Percentiles rank a stretch among this genome's conserved stretches.
Conservation (phyloP, 73 alveolate species). For the Uronychia setigera region DNA sequence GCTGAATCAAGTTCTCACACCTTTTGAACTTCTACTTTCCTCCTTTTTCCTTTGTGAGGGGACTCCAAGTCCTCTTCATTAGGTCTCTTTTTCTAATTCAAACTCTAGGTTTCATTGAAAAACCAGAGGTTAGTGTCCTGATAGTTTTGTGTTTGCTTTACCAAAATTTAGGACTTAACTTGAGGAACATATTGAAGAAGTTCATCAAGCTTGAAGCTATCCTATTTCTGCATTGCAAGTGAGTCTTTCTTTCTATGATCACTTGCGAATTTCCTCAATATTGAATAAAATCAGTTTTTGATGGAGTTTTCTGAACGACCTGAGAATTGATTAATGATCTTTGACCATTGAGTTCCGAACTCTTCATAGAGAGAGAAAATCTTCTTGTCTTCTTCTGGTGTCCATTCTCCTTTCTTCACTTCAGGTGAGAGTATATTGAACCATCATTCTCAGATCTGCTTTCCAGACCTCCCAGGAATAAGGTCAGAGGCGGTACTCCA, state of each 20-base stretch:
- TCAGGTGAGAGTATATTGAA: constrained; percentile 73
- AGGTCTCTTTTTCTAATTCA: too few species aligned
- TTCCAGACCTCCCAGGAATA: constrained; percentile 64
- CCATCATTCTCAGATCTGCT: constrained; percentile 52
- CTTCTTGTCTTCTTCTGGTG: constrained; percentile 83
- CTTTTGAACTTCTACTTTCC: too few species aligned
- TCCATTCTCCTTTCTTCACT: constrained; percentile 81
- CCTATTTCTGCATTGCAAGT: too few species aligned
- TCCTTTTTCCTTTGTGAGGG: too few species aligned
- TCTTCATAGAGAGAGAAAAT: constrained; percentile 72
- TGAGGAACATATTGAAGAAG: too few species aligned
- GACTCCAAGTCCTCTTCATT: too few species aligned
- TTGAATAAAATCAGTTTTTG: constrained; percentile 81
- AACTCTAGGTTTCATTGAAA: too few species aligned
- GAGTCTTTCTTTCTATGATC: constrained; percentile 4
- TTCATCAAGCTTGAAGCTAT: too few species aligned
- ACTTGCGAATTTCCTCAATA: constrained; percentile 60
- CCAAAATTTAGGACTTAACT: too few species aligned
- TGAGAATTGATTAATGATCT: constrained; percentile 72
- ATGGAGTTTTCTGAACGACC: constrained; percentile 91
- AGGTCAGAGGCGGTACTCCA: constrained; percentile 52
- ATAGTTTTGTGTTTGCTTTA: too few species aligned
- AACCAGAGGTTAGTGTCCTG: too few species aligned
- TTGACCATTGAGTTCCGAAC: constrained; percentile 85
- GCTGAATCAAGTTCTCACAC: too few species aligned